Conservation (phyloP, 2,329 filamentous ascomycete genomes). For the Verticillium nonalfalfae region DNA sequence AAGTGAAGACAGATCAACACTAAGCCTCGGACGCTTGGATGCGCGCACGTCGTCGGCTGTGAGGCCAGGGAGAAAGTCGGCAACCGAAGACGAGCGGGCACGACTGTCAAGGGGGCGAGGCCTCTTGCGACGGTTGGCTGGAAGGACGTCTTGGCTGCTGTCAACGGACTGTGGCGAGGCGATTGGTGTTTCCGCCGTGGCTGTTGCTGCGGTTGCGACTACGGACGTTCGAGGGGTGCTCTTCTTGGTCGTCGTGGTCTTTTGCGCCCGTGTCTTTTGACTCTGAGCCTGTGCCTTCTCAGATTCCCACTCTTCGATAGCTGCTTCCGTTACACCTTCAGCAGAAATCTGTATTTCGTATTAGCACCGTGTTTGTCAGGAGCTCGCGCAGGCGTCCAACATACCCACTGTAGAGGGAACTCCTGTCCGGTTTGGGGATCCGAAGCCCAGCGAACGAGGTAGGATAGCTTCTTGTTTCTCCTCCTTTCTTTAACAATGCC, state of each 20-base stretch:
- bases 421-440: slow-evolving; percentile 21
- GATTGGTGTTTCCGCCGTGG: background rate
- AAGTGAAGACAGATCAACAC: slow-evolving; percentile 4
- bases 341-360: slow-evolving; percentile 2
- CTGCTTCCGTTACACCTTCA: slow-evolving; percentile 21
- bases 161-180: background rate
- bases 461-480: slow-evolving; percentile 19
- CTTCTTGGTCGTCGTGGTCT: background rate
- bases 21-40: slow-evolving; percentile 1
- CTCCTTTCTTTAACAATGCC: slow-evolving; percentile 26
- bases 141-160: slow-evolving; percentile 7
- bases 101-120: background rate
- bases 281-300: slow-evolving; percentile 10
- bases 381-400: background rate
- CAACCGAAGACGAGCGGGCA: background rate
- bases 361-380: background rate
- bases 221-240: background rate
- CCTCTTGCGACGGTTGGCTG: slow-evolving; percentile 5
- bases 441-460: slow-evolving; percentile 31
- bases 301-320: slow-evolving; percentile 25
- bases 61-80: background rate
- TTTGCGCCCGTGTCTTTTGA: background rate
- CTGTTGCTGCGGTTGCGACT: background rate
- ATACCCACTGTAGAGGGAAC: slow-evolving; percentile 27
- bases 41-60: slow-evolving; percentile 1